Evolutionary conservation across 2,329 filamentous ascomycete genomes (phyloP), one percentile per base, ranked within the genome.

Genomic region (Emmonsiellopsis sp.): DNA sequence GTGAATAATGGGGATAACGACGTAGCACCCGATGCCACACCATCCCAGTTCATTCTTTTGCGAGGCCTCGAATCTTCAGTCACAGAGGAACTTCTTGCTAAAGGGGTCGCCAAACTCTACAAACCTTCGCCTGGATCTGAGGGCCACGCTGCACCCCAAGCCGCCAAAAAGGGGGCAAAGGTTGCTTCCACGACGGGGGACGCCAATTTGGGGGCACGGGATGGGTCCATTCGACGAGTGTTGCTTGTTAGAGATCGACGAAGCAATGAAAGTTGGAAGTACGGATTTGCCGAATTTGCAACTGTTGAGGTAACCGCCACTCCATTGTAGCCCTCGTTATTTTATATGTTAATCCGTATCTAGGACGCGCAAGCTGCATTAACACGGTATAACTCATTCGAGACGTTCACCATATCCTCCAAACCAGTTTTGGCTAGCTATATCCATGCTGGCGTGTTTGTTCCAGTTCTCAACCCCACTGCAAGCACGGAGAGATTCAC

Each of bases 381-480:
- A 63, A 76, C 79, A 20, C 88, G 89, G 59, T 85, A 86, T 61
- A 81, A 82, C 40, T 84, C 83, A 35, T 82, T 84, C 31, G 81
- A 87, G 9, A 85, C 83, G 49, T 92, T 92, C 62, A 89, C 85
- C 2, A 88, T 93, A 57, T 84, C 84, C 0, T 88, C 85, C 2
- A 85, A 83, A 59, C 80, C 83, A 0, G 85, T 89, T 13, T 77
- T 80, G 9, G 77, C 89, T 26, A 85, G 81, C 43, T 89, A 86
- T 60, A 90, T 91, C 40, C 88, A 93, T 59, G 82, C 87, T n/a
- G 88, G 88, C 5, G 87, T 93, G 2, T 93, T 94, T 63, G 81
- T 91, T 10, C 87, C 86, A 0, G 84, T 87, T 43, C 76, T 86
- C 48, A 79, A 84, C 50, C 76, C 78, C 7, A 76, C 76, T 5